Evolutionary conservation across 768 basidiomycete species (phyloP).

Genomic region (Tricholoma sp.): DNA sequence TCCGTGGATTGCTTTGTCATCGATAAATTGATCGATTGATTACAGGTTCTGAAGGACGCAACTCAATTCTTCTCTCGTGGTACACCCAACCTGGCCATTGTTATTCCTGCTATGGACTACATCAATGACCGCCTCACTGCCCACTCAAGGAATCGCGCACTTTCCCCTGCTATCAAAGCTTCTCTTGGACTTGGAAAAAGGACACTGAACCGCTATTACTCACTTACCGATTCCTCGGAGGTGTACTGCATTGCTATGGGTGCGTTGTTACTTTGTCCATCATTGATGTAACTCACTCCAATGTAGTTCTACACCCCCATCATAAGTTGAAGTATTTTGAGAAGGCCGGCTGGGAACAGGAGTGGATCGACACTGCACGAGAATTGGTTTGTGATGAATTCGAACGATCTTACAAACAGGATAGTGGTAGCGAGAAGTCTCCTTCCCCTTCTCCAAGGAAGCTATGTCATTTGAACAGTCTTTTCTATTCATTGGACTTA

Average conservation of each 20-base stretch:
- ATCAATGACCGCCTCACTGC: slow-evolving; percentile 18
- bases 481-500: no score
- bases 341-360: no score
- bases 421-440: no score
- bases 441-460: no score
- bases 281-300: neutral
- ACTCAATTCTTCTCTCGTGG: slow-evolving; percentile 24
- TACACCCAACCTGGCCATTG: slow-evolving; percentile 20
- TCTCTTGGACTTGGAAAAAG: slow-evolving; percentile 18
- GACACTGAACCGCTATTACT: slow-evolving; percentile 25
- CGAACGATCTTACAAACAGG: no score
- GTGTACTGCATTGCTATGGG: neutral
- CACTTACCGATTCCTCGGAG: slow-evolving; percentile 12
- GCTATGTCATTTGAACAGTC: no score
- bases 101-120: slow-evolving; percentile 34
- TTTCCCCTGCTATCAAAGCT: slow-evolving; percentile 11
- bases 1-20: neutral
- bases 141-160: neutral
- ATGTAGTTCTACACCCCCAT: slow-evolving; percentile 4
- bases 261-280: neutral
- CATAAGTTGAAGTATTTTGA: slow-evolving; percentile 5
- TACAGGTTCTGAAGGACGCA: slow-evolving; percentile 27
- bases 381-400: no score
- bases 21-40: no score
- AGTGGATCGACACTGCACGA: no score